phyloP scores from a whole-genome alignment of 2,329 filamentous ascomycete genomes.

The Neonectria magnoliae region DNA sequence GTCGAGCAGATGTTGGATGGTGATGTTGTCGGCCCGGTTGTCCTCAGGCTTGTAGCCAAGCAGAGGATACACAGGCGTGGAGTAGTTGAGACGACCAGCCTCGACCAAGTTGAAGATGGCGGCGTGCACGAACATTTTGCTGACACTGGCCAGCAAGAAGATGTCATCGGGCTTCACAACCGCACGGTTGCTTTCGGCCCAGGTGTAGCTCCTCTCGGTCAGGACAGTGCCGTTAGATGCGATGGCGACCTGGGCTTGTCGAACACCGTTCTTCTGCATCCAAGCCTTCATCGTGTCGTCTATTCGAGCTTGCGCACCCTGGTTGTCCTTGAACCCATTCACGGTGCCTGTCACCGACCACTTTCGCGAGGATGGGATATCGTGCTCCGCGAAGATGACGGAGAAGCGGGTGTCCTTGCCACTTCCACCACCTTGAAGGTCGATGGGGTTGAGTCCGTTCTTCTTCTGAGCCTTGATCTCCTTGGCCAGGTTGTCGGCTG shows the following conservation, averaged over 20 bases:
- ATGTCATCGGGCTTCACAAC: conserved; percentile 23
- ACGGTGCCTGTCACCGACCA: conserved; percentile 18
- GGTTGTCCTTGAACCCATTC: conserved; percentile 3
- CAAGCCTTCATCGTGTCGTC: conserved; percentile 22
- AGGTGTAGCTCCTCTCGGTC: conserved; percentile 30
- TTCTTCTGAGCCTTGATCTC: conserved; percentile 2
- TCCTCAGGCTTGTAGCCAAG: conserved; percentile 27
- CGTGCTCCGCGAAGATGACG: conserved; percentile 25
- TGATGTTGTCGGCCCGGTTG: conserved; percentile 20
- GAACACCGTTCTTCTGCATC: conserved; percentile 29
- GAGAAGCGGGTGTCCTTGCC: conserved; percentile 18
- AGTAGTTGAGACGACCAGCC: neutral
- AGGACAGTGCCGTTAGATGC: conserved; percentile 4
- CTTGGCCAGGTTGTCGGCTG: neutral
- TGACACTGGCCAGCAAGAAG: conserved; percentile 31
- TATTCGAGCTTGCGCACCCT: neutral
- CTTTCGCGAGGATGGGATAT: conserved; percentile 3
- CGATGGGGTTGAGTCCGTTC: conserved; percentile 8
- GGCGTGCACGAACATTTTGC: conserved; percentile 30
- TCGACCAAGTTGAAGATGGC: conserved; percentile 20
- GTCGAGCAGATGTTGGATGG: conserved; percentile 30
- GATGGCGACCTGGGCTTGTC: conserved; percentile 30
- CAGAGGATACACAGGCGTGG: conserved; percentile 23
- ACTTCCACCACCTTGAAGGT: conserved; percentile 27
- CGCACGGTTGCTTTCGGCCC: conserved; percentile 28